Evolutionary conservation across 225 moss, liverwort and hornwort genomes (phyloP).

Genomic region (Straminergon stramineum): DNA sequence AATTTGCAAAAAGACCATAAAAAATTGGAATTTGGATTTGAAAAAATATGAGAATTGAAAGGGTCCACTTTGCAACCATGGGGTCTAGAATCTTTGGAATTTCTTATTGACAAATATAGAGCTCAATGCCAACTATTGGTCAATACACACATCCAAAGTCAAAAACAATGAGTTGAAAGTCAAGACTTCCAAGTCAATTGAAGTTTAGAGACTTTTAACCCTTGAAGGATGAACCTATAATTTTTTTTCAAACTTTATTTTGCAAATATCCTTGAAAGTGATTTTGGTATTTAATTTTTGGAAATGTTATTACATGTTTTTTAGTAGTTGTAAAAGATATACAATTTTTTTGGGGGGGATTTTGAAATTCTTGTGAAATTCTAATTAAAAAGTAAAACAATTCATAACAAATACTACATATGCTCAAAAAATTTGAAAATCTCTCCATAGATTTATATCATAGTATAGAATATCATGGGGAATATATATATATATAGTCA

Average conservation of each 20-base stretch:
- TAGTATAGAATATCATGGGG: background rate
- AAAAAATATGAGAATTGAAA: background rate
- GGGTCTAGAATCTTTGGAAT: background rate
- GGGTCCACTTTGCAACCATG: background rate
- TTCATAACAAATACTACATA: background rate
- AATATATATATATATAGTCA: background rate
- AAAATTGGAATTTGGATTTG: background rate
- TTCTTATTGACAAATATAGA: background rate
- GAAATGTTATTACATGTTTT: background rate
- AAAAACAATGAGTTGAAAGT: background rate
- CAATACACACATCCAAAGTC: background rate
- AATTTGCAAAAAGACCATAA: background rate
- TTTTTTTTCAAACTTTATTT: background rate
- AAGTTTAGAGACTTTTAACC: background rate
- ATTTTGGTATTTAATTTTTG: background rate
- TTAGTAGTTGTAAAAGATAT: background rate
- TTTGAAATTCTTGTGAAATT: background rate
- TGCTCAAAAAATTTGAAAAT: background rate
- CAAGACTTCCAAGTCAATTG: no score
- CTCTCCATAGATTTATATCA: background rate
- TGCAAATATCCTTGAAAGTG: accelerated
- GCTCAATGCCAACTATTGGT: background rate
- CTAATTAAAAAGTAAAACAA: accelerated
- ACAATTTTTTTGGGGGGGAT: accelerated
- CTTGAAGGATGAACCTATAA: accelerated